Evolutionary conservation across 345 rosid species (phyloP).

Genomic region (Hirschfeldia incana): DNA sequence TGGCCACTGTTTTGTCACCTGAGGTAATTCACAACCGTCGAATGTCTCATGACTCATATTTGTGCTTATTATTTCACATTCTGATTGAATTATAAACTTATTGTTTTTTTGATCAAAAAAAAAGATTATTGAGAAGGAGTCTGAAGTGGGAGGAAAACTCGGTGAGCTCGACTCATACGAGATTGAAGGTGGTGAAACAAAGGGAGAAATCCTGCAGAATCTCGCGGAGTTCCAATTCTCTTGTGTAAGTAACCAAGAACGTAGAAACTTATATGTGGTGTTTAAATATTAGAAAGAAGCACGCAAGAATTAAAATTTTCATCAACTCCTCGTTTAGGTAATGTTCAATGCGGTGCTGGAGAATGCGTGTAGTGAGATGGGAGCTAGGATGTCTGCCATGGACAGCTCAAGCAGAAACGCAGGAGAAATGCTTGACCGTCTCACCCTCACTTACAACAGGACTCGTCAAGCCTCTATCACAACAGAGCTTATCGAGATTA

Average conservation of each 20-base stretch:
- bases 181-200: conserved; percentile 95
- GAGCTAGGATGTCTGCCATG: conserved; percentile 94
- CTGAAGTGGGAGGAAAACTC: conserved; percentile 88
- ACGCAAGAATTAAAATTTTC: not conserved
- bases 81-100: conserved; percentile 3
- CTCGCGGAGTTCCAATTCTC: conserved; percentile 95
- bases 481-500: conserved; percentile 94
- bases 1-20: conserved; percentile 85
- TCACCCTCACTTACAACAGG: conserved; percentile 87
- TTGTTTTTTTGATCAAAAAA: not conserved
- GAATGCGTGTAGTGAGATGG: conserved; percentile 86
- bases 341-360: conserved; percentile 93
- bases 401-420: conserved; percentile 99
- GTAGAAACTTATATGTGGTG: not conserved
- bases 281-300: not conserved
- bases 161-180: conserved; percentile 93
- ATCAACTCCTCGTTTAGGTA: conserved; percentile 44
- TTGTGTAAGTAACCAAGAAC: conserved; percentile 63
- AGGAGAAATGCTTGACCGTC: conserved; percentile 96
- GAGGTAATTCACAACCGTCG: conserved; percentile 49
- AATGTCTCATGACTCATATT: conserved; percentile 22
- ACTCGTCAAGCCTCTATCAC: conserved; percentile 99
- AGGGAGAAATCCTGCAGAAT: conserved; percentile 90
- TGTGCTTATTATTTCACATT: conserved; percentile 5
- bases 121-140: conserved; percentile 86